Evolutionary conservation across 805 yeast genomes (phyloP).

Genomic region (Spathaspora gorwiae): DNA sequence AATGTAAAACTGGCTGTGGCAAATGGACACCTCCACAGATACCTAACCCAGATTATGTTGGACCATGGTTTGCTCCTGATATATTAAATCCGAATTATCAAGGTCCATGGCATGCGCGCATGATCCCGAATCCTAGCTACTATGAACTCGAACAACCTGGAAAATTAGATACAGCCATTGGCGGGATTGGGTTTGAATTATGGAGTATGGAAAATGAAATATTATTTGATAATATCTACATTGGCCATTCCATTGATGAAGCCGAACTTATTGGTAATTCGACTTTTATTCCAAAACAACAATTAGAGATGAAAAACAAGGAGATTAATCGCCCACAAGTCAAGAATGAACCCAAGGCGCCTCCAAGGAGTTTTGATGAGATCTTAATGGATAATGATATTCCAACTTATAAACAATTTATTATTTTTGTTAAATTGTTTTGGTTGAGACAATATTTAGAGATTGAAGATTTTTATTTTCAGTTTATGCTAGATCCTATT

Average conservation of each 20-base stretch:
- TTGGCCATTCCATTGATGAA: constrained; percentile 79
- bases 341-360: constrained; percentile 37
- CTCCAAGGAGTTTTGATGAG: constrained; percentile 41
- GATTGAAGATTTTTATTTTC: constrained; percentile 30
- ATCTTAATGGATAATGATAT: constrained; percentile 16
- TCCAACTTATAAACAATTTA: constrained; percentile 11
- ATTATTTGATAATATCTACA: constrained; percentile 75
- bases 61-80: constrained; percentile 71
- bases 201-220: constrained; percentile 82
- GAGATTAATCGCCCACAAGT: constrained; percentile 40
- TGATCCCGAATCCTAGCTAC: constrained; percentile 66
- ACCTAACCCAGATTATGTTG: constrained; percentile 66
- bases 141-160: constrained; percentile 56
- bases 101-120: constrained; percentile 74
- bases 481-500: constrained; percentile 43
- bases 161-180: constrained; percentile 55
- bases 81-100: constrained; percentile 70
- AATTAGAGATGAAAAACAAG: constrained; percentile 44
- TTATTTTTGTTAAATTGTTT: constrained; percentile 15
- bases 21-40: constrained; percentile 67
- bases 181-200: constrained; percentile 81
- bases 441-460: constrained; percentile 16
- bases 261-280: constrained; percentile 80
- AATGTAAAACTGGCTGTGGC: constrained; percentile 69
- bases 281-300: constrained; percentile 57